phyloP scores from a whole-genome alignment of 2,329 filamentous ascomycete species.

The Alternaria arbusti region DNA sequence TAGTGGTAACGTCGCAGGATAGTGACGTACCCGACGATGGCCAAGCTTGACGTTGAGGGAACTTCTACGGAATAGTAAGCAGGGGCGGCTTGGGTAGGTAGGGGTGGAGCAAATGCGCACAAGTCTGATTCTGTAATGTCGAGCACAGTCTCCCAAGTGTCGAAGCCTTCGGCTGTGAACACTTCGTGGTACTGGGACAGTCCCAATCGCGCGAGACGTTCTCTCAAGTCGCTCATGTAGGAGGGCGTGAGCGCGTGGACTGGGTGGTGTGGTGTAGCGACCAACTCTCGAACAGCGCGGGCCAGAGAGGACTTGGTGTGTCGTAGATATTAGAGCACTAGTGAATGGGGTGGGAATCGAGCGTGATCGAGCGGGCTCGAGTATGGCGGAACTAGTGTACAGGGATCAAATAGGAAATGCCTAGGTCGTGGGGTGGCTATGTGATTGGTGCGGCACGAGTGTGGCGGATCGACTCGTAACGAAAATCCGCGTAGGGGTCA shows the following conservation, averaged over 20 bases:
- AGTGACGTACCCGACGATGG: constrained; percentile 72
- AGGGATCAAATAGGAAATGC: constrained; percentile 42
- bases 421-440: constrained; percentile 14
- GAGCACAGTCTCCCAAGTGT: constrained; percentile 81
- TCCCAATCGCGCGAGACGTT: constrained; percentile 75
- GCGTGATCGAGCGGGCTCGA: constrained; percentile 11
- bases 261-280: constrained; percentile 13
- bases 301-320: constrained; percentile 56
- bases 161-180: constrained; percentile 81
- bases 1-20: not conserved
- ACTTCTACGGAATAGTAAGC: constrained; percentile 60
- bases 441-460: constrained; percentile 35
- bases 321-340: constrained; percentile 34
- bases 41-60: constrained; percentile 78
- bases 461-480: constrained; percentile 34
- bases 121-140: constrained; percentile 86
- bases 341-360: constrained; percentile 19
- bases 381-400: constrained; percentile 31
- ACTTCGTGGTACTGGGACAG: constrained; percentile 76
- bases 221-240: constrained; percentile 69
- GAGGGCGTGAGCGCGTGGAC: constrained; percentile 11
- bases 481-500: constrained; percentile 39
- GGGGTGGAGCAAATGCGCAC: constrained; percentile 55
- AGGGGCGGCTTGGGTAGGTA: not conserved
- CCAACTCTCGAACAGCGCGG: constrained; percentile 3